Conservation (phyloP, 768 basidiomycete species). For the Russula sp. region DNA sequence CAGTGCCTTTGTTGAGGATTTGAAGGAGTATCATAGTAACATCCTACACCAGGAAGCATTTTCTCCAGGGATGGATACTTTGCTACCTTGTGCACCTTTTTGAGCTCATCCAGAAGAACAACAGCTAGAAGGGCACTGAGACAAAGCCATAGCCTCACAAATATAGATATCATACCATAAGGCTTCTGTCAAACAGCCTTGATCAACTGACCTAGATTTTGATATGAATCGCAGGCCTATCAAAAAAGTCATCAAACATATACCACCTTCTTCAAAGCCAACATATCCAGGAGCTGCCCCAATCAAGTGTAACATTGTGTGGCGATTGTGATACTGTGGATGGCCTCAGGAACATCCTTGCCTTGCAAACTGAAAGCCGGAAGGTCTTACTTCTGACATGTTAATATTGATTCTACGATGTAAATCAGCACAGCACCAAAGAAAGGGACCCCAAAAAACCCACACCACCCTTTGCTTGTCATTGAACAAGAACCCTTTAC, state of each 20-base stretch:
- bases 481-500: constrained; percentile 86
- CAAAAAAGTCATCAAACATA: constrained; percentile 16
- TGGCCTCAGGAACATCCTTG: constrained; percentile 1
- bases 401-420: constrained; percentile 76
- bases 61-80: background rate
- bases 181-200: constrained; percentile 58
- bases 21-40: constrained; percentile 88
- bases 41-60: constrained; percentile 38
- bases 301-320: constrained; percentile 84
- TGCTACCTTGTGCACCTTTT: constrained; percentile 75
- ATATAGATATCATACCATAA: constrained; percentile 35
- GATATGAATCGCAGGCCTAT: background rate
- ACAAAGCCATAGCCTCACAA: background rate
- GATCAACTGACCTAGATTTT: constrained; percentile 44
- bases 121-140: constrained; percentile 36
- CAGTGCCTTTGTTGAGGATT: constrained; percentile 81
- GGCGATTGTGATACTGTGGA: constrained; percentile 77
- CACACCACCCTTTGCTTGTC: constrained; percentile 82
- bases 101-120: constrained; percentile 58
- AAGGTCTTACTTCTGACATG: constrained; percentile 64
- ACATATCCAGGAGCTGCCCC: constrained; percentile 93
- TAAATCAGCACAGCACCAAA: constrained; percentile 1
- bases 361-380: background rate
- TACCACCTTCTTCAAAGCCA: constrained; percentile 64
- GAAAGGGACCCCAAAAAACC: constrained; percentile 22